These are phyloP conservation scores for Arabis hirsuta DNA, from an alignment of 345 rosid species.

Conservation along the genomic window DNA sequence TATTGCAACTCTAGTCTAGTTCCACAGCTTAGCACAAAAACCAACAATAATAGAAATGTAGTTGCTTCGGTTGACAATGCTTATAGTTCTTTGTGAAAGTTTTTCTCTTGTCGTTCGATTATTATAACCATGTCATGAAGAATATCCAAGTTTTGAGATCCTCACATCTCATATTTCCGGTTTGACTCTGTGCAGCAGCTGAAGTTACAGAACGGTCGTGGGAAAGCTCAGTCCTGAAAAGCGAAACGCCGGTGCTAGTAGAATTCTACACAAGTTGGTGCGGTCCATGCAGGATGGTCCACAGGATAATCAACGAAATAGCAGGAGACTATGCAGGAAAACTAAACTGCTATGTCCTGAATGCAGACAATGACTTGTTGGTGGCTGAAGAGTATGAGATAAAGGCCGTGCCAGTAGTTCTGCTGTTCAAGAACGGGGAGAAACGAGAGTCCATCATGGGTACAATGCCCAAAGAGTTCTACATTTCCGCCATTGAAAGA, in stretches of 20 bases:
- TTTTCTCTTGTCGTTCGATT: neutral
- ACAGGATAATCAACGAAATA: constrained; percentile 75
- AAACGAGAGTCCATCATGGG: constrained; percentile 77
- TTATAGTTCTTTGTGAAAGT: neutral
- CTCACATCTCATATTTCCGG: neutral
- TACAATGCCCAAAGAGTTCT: constrained; percentile 96
- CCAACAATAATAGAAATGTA: neutral
- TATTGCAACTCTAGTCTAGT: constrained; percentile 8
- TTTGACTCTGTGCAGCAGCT: constrained; percentile 57
- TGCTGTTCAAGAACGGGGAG: constrained; percentile 85
- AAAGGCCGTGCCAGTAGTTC: constrained; percentile 90
- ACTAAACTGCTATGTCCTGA: constrained; percentile 68
- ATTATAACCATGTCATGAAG: neutral
- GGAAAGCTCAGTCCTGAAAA: constrained; percentile 65
- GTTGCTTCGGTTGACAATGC: neutral
- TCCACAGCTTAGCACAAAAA: constrained; percentile 7
- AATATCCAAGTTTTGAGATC: neutral
- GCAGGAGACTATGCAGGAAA: constrained; percentile 77
- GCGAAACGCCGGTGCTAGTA: constrained; percentile 77
- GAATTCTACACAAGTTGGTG: constrained; percentile 95
- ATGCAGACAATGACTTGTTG: constrained; percentile 68
- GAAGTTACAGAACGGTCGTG: constrained; percentile 64
- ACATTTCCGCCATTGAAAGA: constrained; percentile 87
- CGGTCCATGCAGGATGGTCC: constrained; percentile 69
- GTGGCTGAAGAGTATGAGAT: constrained; percentile 81